phyloP scores from a whole-genome alignment of 1,284 basidiomycete species.

The Lentinula novae-zelandiae region DNA sequence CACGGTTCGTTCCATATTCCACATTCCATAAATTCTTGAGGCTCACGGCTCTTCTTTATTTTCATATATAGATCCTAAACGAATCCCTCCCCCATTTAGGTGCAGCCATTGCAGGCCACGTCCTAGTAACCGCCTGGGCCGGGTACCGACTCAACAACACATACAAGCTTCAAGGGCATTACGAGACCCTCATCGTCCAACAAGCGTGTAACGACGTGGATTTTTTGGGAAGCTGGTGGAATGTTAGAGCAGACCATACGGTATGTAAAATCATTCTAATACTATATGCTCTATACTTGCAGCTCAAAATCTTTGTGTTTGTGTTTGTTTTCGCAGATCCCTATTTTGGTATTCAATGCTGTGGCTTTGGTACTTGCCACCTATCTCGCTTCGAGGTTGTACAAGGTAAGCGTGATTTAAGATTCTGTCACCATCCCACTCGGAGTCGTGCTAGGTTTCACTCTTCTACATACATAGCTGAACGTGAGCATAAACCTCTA shows the following conservation, averaged over 20 bases:
- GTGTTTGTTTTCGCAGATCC: conserved; percentile 26
- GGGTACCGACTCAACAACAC: conserved; percentile 33
- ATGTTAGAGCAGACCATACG: conserved; percentile 25
- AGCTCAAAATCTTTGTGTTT: not conserved
- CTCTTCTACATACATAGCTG: too few relatives aligned
- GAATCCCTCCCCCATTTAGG: conserved; percentile 48
- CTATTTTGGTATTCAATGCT: conserved; percentile 31
- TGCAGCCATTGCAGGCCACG: conserved; percentile 38
- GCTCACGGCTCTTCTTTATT: not conserved
- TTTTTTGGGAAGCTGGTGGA: conserved; percentile 38
- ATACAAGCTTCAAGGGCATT: conserved; percentile 24
- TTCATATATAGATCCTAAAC: conserved; percentile 34
- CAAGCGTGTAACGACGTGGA: conserved; percentile 33
- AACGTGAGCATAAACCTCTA: not conserved
- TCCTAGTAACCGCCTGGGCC: conserved; percentile 40
- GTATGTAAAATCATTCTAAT: conserved; percentile 23
- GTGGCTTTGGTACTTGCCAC: conserved; percentile 28
- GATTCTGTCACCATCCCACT: too few relatives aligned
- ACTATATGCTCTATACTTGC: not conserved
- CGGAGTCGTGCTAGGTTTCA: too few relatives aligned
- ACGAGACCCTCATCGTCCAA: conserved; percentile 29
- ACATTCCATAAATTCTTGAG: not conserved
- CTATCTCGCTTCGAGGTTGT: conserved; percentile 35
- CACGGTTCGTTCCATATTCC: conserved; percentile 29
- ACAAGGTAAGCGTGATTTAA: conserved; percentile 26